These are phyloP conservation scores for Rhizophagus sp. DNA, from an alignment of 192 early-diverging fungal genomes.

Conservation along the genomic window DNA sequence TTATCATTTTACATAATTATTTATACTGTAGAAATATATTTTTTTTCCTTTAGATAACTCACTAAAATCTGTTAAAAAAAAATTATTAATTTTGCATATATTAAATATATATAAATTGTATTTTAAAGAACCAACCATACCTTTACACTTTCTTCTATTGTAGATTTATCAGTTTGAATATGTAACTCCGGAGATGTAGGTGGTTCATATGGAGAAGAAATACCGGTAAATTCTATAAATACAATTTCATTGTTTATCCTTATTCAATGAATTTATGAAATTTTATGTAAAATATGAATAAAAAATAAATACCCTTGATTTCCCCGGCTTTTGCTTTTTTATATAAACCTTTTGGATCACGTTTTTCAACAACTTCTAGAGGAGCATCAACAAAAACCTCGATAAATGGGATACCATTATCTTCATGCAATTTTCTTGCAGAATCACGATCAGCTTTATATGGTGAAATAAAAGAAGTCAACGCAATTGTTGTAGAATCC, in stretches of 20 bases:
- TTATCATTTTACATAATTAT: neutral
- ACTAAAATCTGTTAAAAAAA: slow-evolving; percentile 5
- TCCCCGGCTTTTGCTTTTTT: slow-evolving; percentile 93
- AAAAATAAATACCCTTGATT: slow-evolving; percentile 65
- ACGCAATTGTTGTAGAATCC: slow-evolving; percentile 75
- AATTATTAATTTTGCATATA: neutral
- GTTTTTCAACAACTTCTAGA: slow-evolving; percentile 80
- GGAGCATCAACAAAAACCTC: slow-evolving; percentile 89
- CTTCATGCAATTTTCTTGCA: slow-evolving; percentile 77
- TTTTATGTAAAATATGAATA: no score
- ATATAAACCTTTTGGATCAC: slow-evolving; percentile 95
- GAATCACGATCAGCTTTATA: slow-evolving; percentile 79
- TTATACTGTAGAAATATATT: slow-evolving; percentile 25
- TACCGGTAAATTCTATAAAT: slow-evolving; percentile 82
- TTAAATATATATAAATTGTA: neutral
- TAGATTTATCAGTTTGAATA: slow-evolving; percentile 72
- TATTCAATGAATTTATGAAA: no score
- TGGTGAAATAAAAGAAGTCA: slow-evolving; percentile 92
- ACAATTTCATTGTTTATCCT: no score
- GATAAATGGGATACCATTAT: slow-evolving; percentile 79
- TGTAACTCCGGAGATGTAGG: slow-evolving; percentile 84
- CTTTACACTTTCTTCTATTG: slow-evolving; percentile 72
- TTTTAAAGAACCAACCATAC: slow-evolving; percentile 23
- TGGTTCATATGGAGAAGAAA: slow-evolving; percentile 89
- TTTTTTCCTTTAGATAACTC: slow-evolving; percentile 16